These are phyloP conservation scores for Gastrolobium bilobum DNA, from an alignment of 306 rosid genomes.

Conservation along the genomic window DNA sequence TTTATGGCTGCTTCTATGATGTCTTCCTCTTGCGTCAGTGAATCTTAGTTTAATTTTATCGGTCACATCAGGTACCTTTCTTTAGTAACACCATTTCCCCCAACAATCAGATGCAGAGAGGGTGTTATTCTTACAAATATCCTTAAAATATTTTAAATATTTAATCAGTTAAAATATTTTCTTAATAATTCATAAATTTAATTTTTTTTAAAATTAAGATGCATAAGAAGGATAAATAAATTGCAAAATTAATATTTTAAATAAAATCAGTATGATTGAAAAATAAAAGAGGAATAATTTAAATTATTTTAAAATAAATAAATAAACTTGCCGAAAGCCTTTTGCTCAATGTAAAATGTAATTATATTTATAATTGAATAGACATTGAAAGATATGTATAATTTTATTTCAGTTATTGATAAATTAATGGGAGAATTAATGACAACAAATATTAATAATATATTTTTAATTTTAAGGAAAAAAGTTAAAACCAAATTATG, in stretches of 20 bases:
- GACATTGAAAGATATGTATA: too few relatives aligned
- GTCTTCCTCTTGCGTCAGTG: slow-evolving; percentile 42
- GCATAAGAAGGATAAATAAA: too few relatives aligned
- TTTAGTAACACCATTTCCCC: neutral
- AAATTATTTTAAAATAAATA: too few relatives aligned
- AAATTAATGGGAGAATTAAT: neutral
- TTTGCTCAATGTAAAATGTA: too few relatives aligned
- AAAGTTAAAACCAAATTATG: too few relatives aligned
- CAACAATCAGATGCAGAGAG: neutral
- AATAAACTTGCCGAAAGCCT: too few relatives aligned
- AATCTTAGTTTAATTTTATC: slow-evolving; percentile 24
- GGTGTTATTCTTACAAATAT: neutral
- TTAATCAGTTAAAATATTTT: neutral
- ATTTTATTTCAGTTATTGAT: neutral
- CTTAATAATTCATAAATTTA: neutral
- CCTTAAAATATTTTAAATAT: neutral
- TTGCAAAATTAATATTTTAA: too few relatives aligned
- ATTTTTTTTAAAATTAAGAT: neutral
- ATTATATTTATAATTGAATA: neutral
- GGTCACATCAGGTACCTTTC: neutral
- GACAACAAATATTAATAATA: neutral
- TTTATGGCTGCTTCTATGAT: slow-evolving; percentile 4
- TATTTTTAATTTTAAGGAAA: neutral
- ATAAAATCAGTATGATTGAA: too few relatives aligned
- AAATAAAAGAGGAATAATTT: too few relatives aligned